phyloP scores from a whole-genome alignment of 2,329 filamentous ascomycete species.

The Didymella pinodella region DNA sequence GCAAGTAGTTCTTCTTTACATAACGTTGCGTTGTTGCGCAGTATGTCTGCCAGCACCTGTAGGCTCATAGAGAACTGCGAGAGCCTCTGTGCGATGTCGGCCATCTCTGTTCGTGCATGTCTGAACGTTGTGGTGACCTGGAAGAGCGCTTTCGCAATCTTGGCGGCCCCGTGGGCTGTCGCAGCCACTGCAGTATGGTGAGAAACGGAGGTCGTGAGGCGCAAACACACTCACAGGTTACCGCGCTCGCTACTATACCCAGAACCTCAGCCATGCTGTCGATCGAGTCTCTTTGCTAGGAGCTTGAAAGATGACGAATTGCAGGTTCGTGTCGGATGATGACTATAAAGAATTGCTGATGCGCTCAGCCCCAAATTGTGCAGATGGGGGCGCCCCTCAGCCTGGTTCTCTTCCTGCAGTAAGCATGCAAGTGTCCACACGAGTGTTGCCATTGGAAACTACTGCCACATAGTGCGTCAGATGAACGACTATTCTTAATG shows the following conservation, averaged over 20 bases:
- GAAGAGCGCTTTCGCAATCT: neutral
- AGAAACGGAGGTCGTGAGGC: too few relatives aligned
- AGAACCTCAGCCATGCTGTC: neutral
- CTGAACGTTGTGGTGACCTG: conserved; percentile 2
- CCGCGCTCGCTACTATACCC: conserved; percentile 5
- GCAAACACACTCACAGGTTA: neutral
- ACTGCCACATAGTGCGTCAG: too few relatives aligned
- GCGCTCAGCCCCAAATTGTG: conserved; percentile 6
- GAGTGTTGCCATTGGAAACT: too few relatives aligned
- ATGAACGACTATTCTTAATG: too few relatives aligned
- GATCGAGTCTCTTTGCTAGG: too few relatives aligned
- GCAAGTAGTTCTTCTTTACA: neutral
- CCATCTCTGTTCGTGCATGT: conserved; percentile 4
- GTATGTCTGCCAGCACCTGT: neutral
- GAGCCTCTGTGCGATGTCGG: neutral
- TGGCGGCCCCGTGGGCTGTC: conserved; percentile 1
- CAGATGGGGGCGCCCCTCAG: conserved; percentile 4
- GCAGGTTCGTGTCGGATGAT: neutral
- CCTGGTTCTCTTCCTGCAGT: neutral
- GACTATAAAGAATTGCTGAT: neutral
- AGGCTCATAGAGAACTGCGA: conserved; percentile 4
- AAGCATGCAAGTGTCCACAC: neutral
- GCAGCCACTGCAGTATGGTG: neutral
- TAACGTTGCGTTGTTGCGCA: neutral
- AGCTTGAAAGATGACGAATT: too few relatives aligned